These are phyloP conservation scores for Calonectria naviculata DNA, from an alignment of 2,329 filamentous ascomycete species.

Conservation along the genomic window DNA sequence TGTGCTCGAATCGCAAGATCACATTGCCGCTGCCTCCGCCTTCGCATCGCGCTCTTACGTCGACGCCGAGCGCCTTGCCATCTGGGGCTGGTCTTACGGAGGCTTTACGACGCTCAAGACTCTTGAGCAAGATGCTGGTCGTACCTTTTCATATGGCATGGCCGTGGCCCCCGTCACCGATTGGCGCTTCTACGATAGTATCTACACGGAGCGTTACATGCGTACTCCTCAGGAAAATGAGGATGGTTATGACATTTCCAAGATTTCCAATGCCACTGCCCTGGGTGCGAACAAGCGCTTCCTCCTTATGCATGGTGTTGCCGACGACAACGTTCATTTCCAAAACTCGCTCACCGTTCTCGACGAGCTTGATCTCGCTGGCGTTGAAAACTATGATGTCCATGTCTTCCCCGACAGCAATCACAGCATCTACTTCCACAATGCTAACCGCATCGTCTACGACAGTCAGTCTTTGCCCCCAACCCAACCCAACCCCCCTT, in stretches of 20 bases:
- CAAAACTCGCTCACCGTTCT: slow-evolving; percentile 92
- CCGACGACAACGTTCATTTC: slow-evolving; percentile 97
- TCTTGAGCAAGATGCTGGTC: slow-evolving; percentile 87
- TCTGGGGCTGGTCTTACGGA: slow-evolving; percentile 99
- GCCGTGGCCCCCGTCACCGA: slow-evolving; percentile 98
- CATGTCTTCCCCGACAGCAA: slow-evolving; percentile 97
- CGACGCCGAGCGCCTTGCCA: slow-evolving; percentile 83
- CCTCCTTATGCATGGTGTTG: slow-evolving; percentile 94
- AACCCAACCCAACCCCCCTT: background rate
- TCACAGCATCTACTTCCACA: slow-evolving; percentile 95
- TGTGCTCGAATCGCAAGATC: slow-evolving; percentile 85
- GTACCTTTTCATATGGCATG: slow-evolving; percentile 97
- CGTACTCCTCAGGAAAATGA: slow-evolving; percentile 87
- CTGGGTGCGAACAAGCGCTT: slow-evolving; percentile 85
- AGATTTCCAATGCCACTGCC: slow-evolving; percentile 79
- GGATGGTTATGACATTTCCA: slow-evolving; percentile 79
- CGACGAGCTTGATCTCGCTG: slow-evolving; percentile 84
- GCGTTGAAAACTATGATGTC: slow-evolving; percentile 93
- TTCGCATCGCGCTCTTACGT: slow-evolving; percentile 87
- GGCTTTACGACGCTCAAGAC: slow-evolving; percentile 97
- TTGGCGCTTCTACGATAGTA: slow-evolving; percentile 94
- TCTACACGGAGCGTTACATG: slow-evolving; percentile 99
- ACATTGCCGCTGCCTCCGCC: slow-evolving; percentile 88
- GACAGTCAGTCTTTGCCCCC: slow-evolving; percentile 78
- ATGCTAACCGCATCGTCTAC: slow-evolving; percentile 90